Percentiles rank a stretch among this genome's conserved stretches.
These are phyloP conservation scores for Cyberlindnera nakhonratchasimensis DNA, from an alignment of 805 yeast species.

Conservation along the genomic window DNA sequence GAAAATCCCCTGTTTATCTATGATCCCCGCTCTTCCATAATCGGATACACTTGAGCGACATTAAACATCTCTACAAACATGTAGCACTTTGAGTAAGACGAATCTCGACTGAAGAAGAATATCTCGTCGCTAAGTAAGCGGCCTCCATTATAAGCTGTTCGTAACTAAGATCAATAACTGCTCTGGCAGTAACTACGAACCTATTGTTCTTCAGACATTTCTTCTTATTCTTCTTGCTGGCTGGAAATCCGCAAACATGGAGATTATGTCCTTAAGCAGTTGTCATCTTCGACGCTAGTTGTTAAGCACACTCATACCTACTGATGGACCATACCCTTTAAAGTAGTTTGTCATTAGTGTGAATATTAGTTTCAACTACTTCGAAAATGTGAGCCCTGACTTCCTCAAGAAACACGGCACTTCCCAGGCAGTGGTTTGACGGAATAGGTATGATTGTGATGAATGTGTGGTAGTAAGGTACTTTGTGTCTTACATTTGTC, in stretches of 20 bases:
- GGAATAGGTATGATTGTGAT: conserved; percentile 42
- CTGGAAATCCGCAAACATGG: conserved; percentile 17
- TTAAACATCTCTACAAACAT: conserved; percentile 34
- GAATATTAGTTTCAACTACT: conserved; percentile 28
- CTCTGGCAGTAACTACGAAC: conserved; percentile 32
- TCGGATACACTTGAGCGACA: conserved; percentile 43
- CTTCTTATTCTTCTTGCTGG: neutral
- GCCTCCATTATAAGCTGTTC: conserved; percentile 6
- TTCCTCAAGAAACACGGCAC: conserved; percentile 55
- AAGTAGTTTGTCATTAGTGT: conserved; percentile 29
- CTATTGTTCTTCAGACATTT: neutral
- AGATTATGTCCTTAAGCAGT: conserved; percentile 1
- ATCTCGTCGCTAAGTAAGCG: conserved; percentile 36
- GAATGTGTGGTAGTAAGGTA: conserved; percentile 17
- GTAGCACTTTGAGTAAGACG: conserved; percentile 41
- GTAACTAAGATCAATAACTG: conserved; percentile 35
- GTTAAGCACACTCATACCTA: conserved; percentile 2
- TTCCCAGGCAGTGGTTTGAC: conserved; percentile 60
- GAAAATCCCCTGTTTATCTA: conserved; percentile 38
- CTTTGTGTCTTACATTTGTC: conserved; percentile 19
- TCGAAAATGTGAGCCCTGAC: conserved; percentile 41
- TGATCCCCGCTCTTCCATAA: conserved; percentile 31
- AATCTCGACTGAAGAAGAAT: conserved; percentile 43
- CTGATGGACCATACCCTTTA: conserved; percentile 23
- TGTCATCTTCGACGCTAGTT: neutral